Percentiles rank a stretch among this genome's conserved stretches.
Conservation (phyloP, 192 early-diverging fungal species). For the Linnemannia schmuckeri region DNA sequence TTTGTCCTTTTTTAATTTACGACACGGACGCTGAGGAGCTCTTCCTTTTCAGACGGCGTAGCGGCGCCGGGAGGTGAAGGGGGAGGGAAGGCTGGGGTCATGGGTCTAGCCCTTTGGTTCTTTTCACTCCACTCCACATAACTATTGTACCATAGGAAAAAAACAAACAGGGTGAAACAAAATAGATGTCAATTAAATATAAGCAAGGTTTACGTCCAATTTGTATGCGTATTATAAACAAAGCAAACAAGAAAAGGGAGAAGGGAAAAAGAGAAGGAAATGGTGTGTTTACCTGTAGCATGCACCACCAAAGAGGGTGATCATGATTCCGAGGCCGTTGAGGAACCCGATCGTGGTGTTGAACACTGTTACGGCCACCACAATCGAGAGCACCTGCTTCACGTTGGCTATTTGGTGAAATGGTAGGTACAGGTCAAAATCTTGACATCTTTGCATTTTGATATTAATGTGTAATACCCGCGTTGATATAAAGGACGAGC, state of each 20-base stretch:
- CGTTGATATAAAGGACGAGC: too few relatives aligned
- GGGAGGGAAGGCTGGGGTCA: conserved; percentile 43
- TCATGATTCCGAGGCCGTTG: conserved; percentile 70
- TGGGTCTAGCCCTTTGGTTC: conserved; percentile 38
- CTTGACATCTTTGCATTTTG: neutral
- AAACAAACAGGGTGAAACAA: neutral
- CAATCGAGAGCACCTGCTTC: conserved; percentile 80
- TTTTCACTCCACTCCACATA: conserved; percentile 47
- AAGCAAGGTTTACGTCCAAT: neutral
- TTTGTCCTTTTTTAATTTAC: conserved; percentile 9
- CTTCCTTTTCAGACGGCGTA: conserved; percentile 42
- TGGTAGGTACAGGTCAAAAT: neutral
- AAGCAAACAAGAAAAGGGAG: neutral
- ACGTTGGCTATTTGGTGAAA: conserved; percentile 67
- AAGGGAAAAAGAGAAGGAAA: neutral
- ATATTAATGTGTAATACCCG: too few relatives aligned
- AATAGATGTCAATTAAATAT: neutral
- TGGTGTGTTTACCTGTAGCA: conserved; percentile 64
- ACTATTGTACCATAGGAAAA: conserved; percentile 2
- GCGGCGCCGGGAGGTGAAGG: conserved; percentile 29
- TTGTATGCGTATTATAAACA: too few relatives aligned
- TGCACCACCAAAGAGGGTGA: conserved; percentile 70
- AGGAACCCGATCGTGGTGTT: conserved; percentile 68
- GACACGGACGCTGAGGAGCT: conserved; percentile 45
- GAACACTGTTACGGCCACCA: conserved; percentile 71